Evolutionary conservation across 2,329 filamentous ascomycete genomes (phyloP).

Genomic region (Fonsecaea multimorphosa): DNA sequence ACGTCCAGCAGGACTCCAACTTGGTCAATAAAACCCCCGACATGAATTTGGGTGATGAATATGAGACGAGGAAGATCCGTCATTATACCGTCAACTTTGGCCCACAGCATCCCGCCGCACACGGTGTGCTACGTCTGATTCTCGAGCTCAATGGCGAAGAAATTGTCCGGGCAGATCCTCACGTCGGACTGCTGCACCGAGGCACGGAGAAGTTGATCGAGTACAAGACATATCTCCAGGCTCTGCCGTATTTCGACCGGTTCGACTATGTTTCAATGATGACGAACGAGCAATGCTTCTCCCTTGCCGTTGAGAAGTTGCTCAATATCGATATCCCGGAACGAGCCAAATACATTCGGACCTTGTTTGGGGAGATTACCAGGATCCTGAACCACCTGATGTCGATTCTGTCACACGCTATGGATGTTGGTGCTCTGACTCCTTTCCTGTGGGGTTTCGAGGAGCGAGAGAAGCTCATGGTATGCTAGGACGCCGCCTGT

Average conservation of each 20-base stretch:
- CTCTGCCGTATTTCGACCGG: slow-evolving; percentile 97
- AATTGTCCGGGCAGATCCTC: slow-evolving; percentile 93
- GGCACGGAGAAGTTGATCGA: slow-evolving; percentile 99
- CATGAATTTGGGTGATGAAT: slow-evolving; percentile 56
- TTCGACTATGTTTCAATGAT: slow-evolving; percentile 99
- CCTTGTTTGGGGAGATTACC: slow-evolving; percentile 93
- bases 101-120: slow-evolving; percentile 96
- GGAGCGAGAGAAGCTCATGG: slow-evolving; percentile 99
- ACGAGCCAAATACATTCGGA: slow-evolving; percentile 95
- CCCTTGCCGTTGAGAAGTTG: slow-evolving; percentile 95
- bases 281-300: slow-evolving; percentile 99
- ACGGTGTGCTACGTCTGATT: slow-evolving; percentile 97
- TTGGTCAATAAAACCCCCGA: slow-evolving; percentile 49
- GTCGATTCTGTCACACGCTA: slow-evolving; percentile 95
- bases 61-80: slow-evolving; percentile 78
- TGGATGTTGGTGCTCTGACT: slow-evolving; percentile 97
- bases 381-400: slow-evolving; percentile 95
- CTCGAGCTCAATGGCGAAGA: slow-evolving; percentile 97
- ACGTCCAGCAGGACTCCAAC: slow-evolving; percentile 48
- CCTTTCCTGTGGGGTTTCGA: slow-evolving; percentile 99
- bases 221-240: slow-evolving; percentile 99
- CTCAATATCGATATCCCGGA: slow-evolving; percentile 96
- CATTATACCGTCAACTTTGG: slow-evolving; percentile 99
- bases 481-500: slow-evolving; percentile 54
- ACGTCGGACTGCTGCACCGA: slow-evolving; percentile 93